Base-by-base conservation (phyloP, 2,329 filamentous ascomycete species). In the Monosporascus sp. region DNA sequence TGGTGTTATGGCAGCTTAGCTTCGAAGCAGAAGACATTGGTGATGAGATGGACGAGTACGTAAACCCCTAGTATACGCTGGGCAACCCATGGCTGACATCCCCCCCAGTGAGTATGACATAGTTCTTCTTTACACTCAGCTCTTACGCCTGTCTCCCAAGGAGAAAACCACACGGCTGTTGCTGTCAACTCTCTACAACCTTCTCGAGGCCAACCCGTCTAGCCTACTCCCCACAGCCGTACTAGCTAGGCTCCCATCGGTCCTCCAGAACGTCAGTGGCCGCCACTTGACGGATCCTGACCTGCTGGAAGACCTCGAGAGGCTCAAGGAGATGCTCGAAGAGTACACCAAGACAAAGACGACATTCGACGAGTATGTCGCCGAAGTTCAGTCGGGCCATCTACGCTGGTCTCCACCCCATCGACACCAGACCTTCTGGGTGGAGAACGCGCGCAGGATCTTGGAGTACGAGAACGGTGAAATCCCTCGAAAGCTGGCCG, bases 161-260 rank as follows among this genome's bases (percentile, higher is more conserved):
- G 94, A 97, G 70, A 99, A 99, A 79, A 97, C 93, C 1, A 97
- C 93, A 1, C 86, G 94, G 31, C 81, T 99, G 51, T 83, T 97
- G 46, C 80, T 97, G 45, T 91, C 91, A 9, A 97, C 93, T 7
- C 81, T 99, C 41, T 82, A 88, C 69, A 97, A 96, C 72, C 85
- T 99, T 45, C 83, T 97, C 38, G 76, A 76, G 45, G 76, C 78
- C 56, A 86, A 90, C 78, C 71, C 82, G 74, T 76, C 88, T 80
- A 80, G 88, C 69, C 73, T 86, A 70, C 85, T 97, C 52, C 92
- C 93, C 7, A 87, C 88, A 3, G 92, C 94, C 1, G 87, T 94
- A 22, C 87, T 96, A 55, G 91, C 90, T 49, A 87, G 91, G 55
- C 84, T 97, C 37, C 93, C 85, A 3, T 72, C 77, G 5, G 73